Evolutionary conservation across 2,329 filamentous ascomycete species (phyloP).

Genomic region (Paraconiothyrium sp.): DNA sequence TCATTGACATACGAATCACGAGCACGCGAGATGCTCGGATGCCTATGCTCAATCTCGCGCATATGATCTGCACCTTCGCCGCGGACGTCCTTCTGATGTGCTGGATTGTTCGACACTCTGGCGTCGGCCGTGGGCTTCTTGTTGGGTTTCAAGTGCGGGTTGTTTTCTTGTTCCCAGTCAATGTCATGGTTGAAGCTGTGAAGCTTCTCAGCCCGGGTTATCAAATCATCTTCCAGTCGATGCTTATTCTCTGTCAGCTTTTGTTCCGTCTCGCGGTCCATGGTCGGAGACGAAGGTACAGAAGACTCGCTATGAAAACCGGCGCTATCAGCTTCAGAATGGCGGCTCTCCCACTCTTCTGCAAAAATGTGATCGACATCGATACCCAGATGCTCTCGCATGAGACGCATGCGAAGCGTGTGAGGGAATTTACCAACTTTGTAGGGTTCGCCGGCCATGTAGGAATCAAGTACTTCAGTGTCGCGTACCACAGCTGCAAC

Average conservation of each 20-base stretch:
- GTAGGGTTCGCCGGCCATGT: conserved; percentile 90
- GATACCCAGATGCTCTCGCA: conserved; percentile 96
- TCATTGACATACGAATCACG: conserved; percentile 76
- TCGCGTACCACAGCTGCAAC: conserved; percentile 90
- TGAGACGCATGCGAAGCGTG: conserved; percentile 88
- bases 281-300: conserved; percentile 42
- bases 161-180: conserved; percentile 67
- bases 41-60: conserved; percentile 59
- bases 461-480: conserved; percentile 89
- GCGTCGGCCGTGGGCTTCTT: conserved; percentile 66
- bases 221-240: conserved; percentile 64
- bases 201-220: conserved; percentile 64
- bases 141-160: conserved; percentile 64
- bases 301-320: conserved; percentile 56
- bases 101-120: conserved; percentile 67
- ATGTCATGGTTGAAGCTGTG: conserved; percentile 81
- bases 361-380: conserved; percentile 83
- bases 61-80: conserved; percentile 82
- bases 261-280: conserved; percentile 49
- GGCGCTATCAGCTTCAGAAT: conserved; percentile 73
- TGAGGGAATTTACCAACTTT: conserved; percentile 92
- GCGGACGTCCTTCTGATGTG: conserved; percentile 78
- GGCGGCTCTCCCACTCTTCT: conserved; percentile 46
- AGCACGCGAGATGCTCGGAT: conserved; percentile 68
- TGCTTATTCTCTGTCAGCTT: conserved; percentile 52